Conservation (phyloP, 2,329 filamentous ascomycete genomes). For the Davidsoniella australis region DNA sequence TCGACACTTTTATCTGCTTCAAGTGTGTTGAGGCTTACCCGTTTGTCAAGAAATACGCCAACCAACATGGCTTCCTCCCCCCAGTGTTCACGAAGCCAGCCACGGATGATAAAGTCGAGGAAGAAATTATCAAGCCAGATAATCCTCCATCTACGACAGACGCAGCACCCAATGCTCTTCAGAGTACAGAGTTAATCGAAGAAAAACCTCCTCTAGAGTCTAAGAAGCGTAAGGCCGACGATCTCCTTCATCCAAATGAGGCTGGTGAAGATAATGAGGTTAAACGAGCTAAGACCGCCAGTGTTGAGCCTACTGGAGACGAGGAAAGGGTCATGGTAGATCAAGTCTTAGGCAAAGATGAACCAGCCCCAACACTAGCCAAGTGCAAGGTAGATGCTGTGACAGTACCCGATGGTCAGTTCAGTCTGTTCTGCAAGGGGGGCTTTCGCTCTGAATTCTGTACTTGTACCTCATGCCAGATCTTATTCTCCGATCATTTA, state of each 20-base stretch:
- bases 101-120: neutral
- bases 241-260: conserved; percentile 22
- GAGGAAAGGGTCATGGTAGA: neutral
- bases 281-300: conserved; percentile 32
- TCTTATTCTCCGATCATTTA: conserved; percentile 48
- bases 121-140: conserved; percentile 13
- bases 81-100: conserved; percentile 40
- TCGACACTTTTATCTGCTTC: conserved; percentile 83
- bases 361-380: conserved; percentile 14
- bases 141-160: conserved; percentile 3
- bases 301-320: neutral
- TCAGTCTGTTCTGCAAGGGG: conserved; percentile 70
- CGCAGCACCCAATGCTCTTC: conserved; percentile 2
- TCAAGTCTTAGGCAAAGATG: conserved; percentile 7
- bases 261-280: conserved; percentile 18
- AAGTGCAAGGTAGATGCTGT: conserved; percentile 46
- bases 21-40: conserved; percentile 77
- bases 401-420: conserved; percentile 33
- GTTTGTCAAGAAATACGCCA: conserved; percentile 84
- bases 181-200: neutral
- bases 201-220: conserved; percentile 14
- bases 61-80: conserved; percentile 59
- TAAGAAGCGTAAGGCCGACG: conserved; percentile 52
- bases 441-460: conserved; percentile 72
- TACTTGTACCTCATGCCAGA: conserved; percentile 67